phyloP scores from a whole-genome alignment of 345 rosid genomes.

The Microthlaspi erraticum region DNA sequence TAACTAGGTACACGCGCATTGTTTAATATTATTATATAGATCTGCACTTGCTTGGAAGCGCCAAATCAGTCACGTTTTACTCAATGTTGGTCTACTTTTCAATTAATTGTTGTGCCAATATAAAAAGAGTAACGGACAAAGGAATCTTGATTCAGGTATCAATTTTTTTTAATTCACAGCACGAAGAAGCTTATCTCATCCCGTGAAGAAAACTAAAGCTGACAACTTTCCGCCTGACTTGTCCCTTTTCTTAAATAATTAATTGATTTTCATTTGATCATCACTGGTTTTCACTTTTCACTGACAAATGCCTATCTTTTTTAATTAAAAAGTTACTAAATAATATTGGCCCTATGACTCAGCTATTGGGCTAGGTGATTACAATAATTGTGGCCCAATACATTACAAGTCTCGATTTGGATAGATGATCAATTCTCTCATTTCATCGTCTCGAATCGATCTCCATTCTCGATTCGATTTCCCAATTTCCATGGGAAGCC shows the following conservation, averaged over 20 bases:
- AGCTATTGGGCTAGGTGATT: neutral
- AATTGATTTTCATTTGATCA: too few relatives aligned
- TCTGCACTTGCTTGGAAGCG: slow-evolving; percentile 31
- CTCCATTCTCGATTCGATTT: slow-evolving; percentile 11
- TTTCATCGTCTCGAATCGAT: neutral
- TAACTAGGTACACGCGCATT: neutral
- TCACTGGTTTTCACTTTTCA: too few relatives aligned
- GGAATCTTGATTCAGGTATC: too few relatives aligned
- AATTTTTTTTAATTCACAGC: neutral
- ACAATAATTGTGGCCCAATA: neutral
- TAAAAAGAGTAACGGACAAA: too few relatives aligned
- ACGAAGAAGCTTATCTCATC: neutral
- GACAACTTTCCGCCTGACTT: neutral
- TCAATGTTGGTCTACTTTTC: slow-evolving; percentile 23
- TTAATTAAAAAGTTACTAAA: too few relatives aligned
- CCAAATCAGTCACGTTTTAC: slow-evolving; percentile 33
- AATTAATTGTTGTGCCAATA: neutral
- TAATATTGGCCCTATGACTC: too few relatives aligned
- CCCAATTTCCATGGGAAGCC: slow-evolving; percentile 43
- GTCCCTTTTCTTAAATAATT: neutral
- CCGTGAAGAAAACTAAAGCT: neutral
- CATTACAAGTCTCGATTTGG: neutral
- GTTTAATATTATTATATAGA: neutral
- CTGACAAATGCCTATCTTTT: too few relatives aligned
- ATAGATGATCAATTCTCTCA: slow-evolving; percentile 11